Conservation (phyloP, 768 basidiomycete species). For the Myochromella boudieri region DNA sequence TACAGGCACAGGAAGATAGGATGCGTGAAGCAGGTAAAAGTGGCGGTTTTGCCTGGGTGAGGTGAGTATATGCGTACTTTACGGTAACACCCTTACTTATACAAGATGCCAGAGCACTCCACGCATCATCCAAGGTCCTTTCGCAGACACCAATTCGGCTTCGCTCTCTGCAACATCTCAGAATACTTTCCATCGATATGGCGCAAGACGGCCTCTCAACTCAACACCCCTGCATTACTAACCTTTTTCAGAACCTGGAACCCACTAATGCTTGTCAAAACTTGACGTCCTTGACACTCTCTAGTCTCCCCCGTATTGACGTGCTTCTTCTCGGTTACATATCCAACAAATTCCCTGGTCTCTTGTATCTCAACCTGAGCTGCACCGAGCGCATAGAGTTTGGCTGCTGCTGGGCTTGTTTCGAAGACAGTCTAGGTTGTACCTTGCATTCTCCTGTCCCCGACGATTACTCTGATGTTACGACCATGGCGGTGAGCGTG, state of each 20-base stretch:
- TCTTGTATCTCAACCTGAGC: slow-evolving; percentile 53
- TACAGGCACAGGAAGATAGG: slow-evolving; percentile 22
- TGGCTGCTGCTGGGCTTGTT: slow-evolving; percentile 63
- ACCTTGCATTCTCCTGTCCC: slow-evolving; percentile 65
- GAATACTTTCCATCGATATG: slow-evolving; percentile 41
- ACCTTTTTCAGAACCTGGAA: slow-evolving; percentile 32
- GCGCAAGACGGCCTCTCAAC: slow-evolving; percentile 41
- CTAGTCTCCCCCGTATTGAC: slow-evolving; percentile 59
- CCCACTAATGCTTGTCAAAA: slow-evolving; percentile 27
- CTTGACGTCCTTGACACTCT: slow-evolving; percentile 50
- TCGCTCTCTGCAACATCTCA: slow-evolving; percentile 32
- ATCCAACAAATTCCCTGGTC: slow-evolving; percentile 41
- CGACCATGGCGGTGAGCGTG: slow-evolving; percentile 57
- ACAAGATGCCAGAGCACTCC: slow-evolving; percentile 27
- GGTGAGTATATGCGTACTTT: slow-evolving; percentile 34
- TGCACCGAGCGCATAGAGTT: slow-evolving; percentile 58
- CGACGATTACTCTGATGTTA: slow-evolving; percentile 40
- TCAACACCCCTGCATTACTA: slow-evolving; percentile 36
- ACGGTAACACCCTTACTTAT: slow-evolving; percentile 11
- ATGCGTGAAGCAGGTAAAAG: slow-evolving; percentile 8
- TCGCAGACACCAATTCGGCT: slow-evolving; percentile 25
- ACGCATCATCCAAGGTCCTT: slow-evolving; percentile 29
- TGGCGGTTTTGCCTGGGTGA: slow-evolving; percentile 44
- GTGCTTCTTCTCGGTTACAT: slow-evolving; percentile 44
- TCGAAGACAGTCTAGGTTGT: slow-evolving; percentile 56